These are phyloP conservation scores for Chondrus crispus DNA, from an alignment of 23 red algal genomes.

Conservation along the genomic window DNA sequence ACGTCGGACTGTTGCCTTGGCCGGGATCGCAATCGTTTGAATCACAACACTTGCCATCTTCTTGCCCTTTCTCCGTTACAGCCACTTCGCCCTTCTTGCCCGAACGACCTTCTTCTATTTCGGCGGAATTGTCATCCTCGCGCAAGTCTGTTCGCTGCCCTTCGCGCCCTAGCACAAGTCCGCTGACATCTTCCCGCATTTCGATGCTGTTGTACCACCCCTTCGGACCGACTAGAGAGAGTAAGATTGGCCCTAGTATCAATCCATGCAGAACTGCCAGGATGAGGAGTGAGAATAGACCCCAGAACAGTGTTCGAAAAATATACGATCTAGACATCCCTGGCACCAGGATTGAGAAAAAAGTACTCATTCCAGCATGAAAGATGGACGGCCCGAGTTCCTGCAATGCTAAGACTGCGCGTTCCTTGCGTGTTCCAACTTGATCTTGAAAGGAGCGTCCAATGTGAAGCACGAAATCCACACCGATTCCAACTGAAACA, in stretches of 20 bases:
- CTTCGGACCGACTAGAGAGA: neutral
- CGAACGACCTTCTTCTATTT: too few species aligned
- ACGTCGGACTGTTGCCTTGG: too few species aligned
- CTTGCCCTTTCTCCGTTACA: too few species aligned
- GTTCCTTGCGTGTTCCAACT: neutral
- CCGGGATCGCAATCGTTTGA: too few species aligned
- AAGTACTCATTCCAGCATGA: neutral
- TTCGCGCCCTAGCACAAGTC: too few species aligned
- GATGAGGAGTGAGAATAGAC: neutral
- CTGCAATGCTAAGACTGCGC: neutral
- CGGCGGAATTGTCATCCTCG: too few species aligned
- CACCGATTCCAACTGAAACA: neutral
- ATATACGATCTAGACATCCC: neutral
- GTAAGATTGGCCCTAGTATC: neutral
- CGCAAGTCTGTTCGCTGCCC: too few species aligned
- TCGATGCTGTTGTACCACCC: neutral
- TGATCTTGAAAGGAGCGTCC: neutral
- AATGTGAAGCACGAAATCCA: slow-evolving; percentile 5
- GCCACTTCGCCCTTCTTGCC: too few species aligned
- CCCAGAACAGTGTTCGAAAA: slow-evolving; percentile 1
- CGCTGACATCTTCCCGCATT: too few species aligned
- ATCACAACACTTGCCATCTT: too few species aligned
- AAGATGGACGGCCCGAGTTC: slow-evolving; percentile 18
- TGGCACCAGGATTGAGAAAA: slow-evolving; percentile 11
- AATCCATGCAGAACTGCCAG: neutral